Evolutionary conservation across 352 stramenopile genomes (phyloP).

Genomic region (Pythium vanterpoolii): DNA sequence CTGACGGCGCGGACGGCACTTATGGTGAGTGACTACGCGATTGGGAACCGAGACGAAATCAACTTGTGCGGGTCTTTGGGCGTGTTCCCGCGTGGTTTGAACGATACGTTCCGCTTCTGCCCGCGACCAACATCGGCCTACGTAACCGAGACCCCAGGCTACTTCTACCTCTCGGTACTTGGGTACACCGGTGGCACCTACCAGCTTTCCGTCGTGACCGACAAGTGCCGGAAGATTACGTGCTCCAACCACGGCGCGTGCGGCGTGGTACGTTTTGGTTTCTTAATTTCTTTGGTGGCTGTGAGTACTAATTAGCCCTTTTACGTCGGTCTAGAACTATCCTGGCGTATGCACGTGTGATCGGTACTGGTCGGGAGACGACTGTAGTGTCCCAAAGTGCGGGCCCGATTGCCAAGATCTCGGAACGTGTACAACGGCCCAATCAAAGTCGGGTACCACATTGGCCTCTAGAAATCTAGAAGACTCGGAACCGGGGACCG

Average conservation of each 20-base stretch:
- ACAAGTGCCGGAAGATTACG: slow-evolving; percentile 60
- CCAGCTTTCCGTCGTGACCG: slow-evolving; percentile 46
- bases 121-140: slow-evolving; percentile 46
- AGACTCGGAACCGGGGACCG: too few species aligned
- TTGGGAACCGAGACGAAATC: slow-evolving; percentile 46
- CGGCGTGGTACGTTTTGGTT: slow-evolving; percentile 34
- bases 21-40: slow-evolving; percentile 54
- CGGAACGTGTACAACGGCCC: too few species aligned
- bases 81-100: slow-evolving; percentile 53
- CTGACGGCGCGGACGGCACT: slow-evolving; percentile 37
- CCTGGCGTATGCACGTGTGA: slow-evolving; percentile 69
- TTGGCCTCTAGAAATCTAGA: too few species aligned
- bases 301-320: too few species aligned
- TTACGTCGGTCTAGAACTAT: slow-evolving; percentile 46
- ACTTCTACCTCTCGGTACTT: slow-evolving; percentile 70
- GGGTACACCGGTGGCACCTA: slow-evolving; percentile 42
- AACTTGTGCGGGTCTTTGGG: slow-evolving; percentile 65
- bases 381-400: slow-evolving; percentile 71
- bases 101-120: slow-evolving; percentile 59
- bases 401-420: slow-evolving; percentile 68
- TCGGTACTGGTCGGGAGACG: slow-evolving; percentile 70
- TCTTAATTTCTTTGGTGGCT: not conserved
- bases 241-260: slow-evolving; percentile 61
- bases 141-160: slow-evolving; percentile 48
- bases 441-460: too few species aligned